Conservation (phyloP, 495 filamentous ascomycete species). For the Emericellopsis terricola region DNA sequence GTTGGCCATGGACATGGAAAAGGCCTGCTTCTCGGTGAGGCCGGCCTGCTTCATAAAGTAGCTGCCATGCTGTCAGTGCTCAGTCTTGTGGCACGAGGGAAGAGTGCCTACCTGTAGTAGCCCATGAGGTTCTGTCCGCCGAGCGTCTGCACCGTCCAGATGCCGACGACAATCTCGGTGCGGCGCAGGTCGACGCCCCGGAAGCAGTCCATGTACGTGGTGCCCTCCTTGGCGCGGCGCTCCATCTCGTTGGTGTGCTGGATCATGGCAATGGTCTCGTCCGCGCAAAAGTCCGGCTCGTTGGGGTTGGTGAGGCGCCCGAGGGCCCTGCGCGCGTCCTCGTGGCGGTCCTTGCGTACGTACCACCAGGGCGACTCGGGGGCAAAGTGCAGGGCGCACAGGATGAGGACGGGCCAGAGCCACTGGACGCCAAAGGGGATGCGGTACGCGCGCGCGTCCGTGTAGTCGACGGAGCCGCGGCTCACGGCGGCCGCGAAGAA, state of each 20-base stretch:
- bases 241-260: conserved; percentile 50
- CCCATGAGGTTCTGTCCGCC: conserved; percentile 43
- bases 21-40: conserved; percentile 32
- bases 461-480: conserved; percentile 28
- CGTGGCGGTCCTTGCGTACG: conserved; percentile 36
- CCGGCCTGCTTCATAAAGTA: conserved; percentile 52
- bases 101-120: too few relatives aligned
- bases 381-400: conserved; percentile 39
- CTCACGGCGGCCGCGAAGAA: conserved; percentile 49
- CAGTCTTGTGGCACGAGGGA: too few relatives aligned
- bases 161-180: conserved; percentile 45
- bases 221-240: conserved; percentile 32
- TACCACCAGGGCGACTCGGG: conserved; percentile 61
- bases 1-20: conserved; percentile 19
- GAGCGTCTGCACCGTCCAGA: conserved; percentile 52
- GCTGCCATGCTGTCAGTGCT: too few relatives aligned
- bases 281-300: conserved; percentile 35
- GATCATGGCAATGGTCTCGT: conserved; percentile 57
- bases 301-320: conserved; percentile 35
- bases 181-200: conserved; percentile 43
- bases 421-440: conserved; percentile 51
- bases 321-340: conserved; percentile 38
- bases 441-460: conserved; percentile 43
- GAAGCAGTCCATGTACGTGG: conserved; percentile 49
- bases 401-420: conserved; percentile 55